Base-by-base conservation (phyloP, 345 rosid species). In the Bruguiera gymnorhiza region DNA sequence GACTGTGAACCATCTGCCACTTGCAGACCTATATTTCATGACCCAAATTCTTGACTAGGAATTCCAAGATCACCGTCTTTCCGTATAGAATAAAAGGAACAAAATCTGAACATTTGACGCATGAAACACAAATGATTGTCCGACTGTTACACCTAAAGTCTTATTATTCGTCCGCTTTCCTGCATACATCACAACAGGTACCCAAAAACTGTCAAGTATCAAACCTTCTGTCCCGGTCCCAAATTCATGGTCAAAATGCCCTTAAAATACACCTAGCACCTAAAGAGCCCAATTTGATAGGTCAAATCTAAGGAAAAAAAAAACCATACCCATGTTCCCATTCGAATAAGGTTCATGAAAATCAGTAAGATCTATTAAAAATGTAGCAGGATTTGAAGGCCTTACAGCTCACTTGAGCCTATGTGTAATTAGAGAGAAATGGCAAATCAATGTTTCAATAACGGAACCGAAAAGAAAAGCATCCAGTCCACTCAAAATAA, bases 301-400 rank as follows among this genome's bases (percentile, higher is more conserved):
- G n/a, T 43, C 60, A 39, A 59, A 73, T 59, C 62, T n/a, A 2
- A 66, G 20, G 34, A 62, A 70, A 10, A 73, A 73, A 69, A 56
- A 2, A 0, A 13, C 60, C 31, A 32, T 36, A 50, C 63, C 63
- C 52, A 71, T 15, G 43, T 18, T 29, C 31, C 51, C 48, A 52
- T 29, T 39, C 51, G 54, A 54, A 59, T 37, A 36, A 60, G 57
- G 55, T 24, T 36, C 62, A 53, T 30, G 43, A 62, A 37, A 73
- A 58, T 37, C 27, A 48, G 24, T 23, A 32, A 76, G 79, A 76
- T 76, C 79, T 66, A 70, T 8, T 10, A 20, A 62, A 65, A 51
- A 18, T 60, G 54, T 52, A 39, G 62, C 37, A 56, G 24, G 24
- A 37, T 65, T 51, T 59, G 36, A 37, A 51, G 31, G 27, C 10